Evolutionary conservation across 176 grass and related monocot species (phyloP).

Genomic region (Canna indica): DNA sequence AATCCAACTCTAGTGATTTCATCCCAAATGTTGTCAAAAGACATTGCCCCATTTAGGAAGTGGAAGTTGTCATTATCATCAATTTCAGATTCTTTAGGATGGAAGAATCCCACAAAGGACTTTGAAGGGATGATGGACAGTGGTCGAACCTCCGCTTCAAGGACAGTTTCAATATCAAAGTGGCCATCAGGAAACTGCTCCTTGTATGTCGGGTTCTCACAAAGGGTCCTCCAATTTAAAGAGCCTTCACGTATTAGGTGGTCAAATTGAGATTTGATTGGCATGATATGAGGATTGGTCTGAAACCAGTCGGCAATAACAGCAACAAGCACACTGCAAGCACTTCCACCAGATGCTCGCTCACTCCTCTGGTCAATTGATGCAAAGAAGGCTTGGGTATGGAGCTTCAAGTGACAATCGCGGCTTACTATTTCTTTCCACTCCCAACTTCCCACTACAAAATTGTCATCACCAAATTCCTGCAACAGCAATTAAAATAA

Average conservation of each 20-base stretch:
- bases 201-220: constrained; percentile 1
- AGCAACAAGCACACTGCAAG: constrained; percentile 9
- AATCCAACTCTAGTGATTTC: not conserved
- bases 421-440: constrained; percentile 4
- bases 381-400: constrained; percentile 13
- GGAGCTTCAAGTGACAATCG: constrained; percentile 5
- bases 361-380: constrained; percentile 21
- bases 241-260: constrained; percentile 9
- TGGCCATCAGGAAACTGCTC: constrained; percentile 8
- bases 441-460: constrained; percentile 53
- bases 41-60: constrained; percentile 12
- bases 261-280: constrained; percentile 15
- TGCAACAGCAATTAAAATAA: constrained; percentile 28
- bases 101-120: constrained; percentile 15
- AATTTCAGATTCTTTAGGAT: not conserved
- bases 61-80: not conserved
- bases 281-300: not conserved
- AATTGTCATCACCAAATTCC: constrained; percentile 84
- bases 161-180: constrained; percentile 20
- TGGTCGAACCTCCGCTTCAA: constrained; percentile 1
- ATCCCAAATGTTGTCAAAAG: constrained; percentile 12
- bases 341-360: constrained; percentile 5
- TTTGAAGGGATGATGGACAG: constrained; percentile 10
- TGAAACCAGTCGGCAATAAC: constrained; percentile 17
- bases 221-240: constrained; percentile 9